These are phyloP conservation scores for Paramecium primaurelia DNA, from an alignment of 73 alveolate species.

Conservation along the genomic window DNA sequence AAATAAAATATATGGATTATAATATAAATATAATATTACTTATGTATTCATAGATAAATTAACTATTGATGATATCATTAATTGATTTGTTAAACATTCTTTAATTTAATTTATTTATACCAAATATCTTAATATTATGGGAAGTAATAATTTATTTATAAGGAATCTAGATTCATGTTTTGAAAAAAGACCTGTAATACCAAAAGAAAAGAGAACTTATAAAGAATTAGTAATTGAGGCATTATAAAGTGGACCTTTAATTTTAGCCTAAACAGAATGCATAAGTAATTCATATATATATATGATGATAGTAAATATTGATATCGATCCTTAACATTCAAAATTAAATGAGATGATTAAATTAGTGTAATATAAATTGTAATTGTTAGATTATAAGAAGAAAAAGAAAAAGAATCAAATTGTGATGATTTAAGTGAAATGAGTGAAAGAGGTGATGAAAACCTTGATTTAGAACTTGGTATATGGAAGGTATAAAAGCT, in stretches of 20 bases:
- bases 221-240: background rate
- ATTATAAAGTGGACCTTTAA: background rate
- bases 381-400: background rate
- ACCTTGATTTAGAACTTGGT: background rate
- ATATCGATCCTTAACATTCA: background rate
- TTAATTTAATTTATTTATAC: background rate
- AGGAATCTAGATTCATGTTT: background rate
- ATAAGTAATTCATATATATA: background rate
- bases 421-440: background rate
- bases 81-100: background rate
- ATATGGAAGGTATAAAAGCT: background rate
- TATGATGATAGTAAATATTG: background rate
- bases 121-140: background rate
- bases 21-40: no score
- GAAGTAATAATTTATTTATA: background rate
- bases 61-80: background rate
- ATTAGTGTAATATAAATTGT: background rate
- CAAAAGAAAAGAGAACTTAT: background rate
- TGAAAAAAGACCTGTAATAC: background rate
- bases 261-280: background rate
- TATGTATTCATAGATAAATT: background rate
- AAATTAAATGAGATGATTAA: background rate
- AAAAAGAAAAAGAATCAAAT: background rate
- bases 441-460: background rate
- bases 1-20: no score